phyloP scores from a whole-genome alignment of 805 yeast genomes.

The Suhomyces tanzawaensis region DNA sequence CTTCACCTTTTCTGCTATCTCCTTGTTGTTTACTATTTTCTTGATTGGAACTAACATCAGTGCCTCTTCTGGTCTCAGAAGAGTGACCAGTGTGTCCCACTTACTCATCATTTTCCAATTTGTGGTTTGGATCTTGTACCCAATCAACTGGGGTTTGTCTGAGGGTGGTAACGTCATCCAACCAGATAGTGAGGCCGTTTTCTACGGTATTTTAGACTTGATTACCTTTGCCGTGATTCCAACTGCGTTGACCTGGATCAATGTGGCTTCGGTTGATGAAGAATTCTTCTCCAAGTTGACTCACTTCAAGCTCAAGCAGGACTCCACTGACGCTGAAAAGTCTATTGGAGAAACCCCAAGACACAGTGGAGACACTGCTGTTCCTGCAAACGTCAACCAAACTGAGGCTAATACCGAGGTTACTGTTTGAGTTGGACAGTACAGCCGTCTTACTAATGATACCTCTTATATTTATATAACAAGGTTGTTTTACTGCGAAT shows the following conservation, averaged over 20 bases:
- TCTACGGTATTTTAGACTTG: slow-evolving; percentile 58
- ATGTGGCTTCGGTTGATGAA: slow-evolving; percentile 25
- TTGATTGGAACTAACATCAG: slow-evolving; percentile 21
- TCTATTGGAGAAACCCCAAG: slow-evolving; percentile 32
- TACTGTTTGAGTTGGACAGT: no score
- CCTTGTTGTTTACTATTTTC: slow-evolving; percentile 39
- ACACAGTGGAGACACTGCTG: slow-evolving; percentile 46
- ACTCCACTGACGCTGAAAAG: slow-evolving; percentile 18
- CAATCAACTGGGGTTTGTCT: slow-evolving; percentile 50
- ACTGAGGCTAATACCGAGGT: not conserved
- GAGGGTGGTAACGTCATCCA: slow-evolving; percentile 64
- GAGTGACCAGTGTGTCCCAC: slow-evolving; percentile 5
- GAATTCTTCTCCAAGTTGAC: slow-evolving; percentile 21
- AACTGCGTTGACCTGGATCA: slow-evolving; percentile 29
- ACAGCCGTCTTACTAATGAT: no score
- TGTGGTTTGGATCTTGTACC: slow-evolving; percentile 48
- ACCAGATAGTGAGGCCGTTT: slow-evolving; percentile 57
- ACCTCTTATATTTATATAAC: no score
- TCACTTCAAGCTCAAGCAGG: slow-evolving; percentile 11
- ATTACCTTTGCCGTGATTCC: slow-evolving; percentile 44
- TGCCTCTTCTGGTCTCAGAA: slow-evolving; percentile 7
- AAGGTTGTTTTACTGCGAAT: no score
- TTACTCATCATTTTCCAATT: slow-evolving; percentile 29
- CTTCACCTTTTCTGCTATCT: slow-evolving; percentile 51
- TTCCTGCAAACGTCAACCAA: slow-evolving; percentile 15